These are phyloP conservation scores for Podaxis sp. DNA, from an alignment of 768 basidiomycete genomes.

Conservation along the genomic window DNA sequence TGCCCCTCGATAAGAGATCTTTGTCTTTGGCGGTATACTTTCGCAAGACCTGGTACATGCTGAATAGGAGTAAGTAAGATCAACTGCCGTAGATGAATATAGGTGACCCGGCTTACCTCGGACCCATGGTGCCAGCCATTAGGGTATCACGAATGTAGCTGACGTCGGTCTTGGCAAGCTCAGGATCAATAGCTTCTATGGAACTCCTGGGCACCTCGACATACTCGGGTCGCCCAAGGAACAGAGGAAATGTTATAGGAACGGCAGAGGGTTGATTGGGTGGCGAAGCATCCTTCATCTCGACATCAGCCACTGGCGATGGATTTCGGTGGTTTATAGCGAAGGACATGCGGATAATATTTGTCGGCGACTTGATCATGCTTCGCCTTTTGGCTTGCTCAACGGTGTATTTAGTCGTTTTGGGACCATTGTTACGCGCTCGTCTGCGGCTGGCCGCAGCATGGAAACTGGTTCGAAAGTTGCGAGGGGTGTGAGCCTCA, in stretches of 20 bases:
- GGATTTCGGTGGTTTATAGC: constrained; percentile 19
- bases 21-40: constrained; percentile 22
- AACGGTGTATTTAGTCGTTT: constrained; percentile 31
- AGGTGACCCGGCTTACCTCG: constrained; percentile 4
- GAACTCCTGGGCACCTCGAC: constrained; percentile 43
- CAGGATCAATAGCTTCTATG: constrained; percentile 49
- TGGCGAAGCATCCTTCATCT: constrained; percentile 28
- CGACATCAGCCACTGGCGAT: constrained; percentile 25
- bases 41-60: constrained; percentile 4
- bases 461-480: constrained; percentile 19
- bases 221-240: constrained; percentile 51
- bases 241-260: constrained; percentile 44
- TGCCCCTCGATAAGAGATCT: constrained; percentile 26
- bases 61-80: not conserved
- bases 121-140: constrained; percentile 3
- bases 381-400: constrained; percentile 38
- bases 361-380: constrained; percentile 19
- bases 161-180: constrained; percentile 43
- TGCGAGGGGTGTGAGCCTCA: constrained; percentile 20
- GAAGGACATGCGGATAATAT: constrained; percentile 25
- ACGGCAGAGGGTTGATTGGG: constrained; percentile 17
- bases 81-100: constrained; percentile 12
- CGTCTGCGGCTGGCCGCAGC: constrained; percentile 38
- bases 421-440: constrained; percentile 27
- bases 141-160: constrained; percentile 55